Evolutionary conservation across 257 asterid genomes (phyloP), one percentile per base, ranked within the genome.

Genomic region (Rauvolfia tetraphylla): DNA sequence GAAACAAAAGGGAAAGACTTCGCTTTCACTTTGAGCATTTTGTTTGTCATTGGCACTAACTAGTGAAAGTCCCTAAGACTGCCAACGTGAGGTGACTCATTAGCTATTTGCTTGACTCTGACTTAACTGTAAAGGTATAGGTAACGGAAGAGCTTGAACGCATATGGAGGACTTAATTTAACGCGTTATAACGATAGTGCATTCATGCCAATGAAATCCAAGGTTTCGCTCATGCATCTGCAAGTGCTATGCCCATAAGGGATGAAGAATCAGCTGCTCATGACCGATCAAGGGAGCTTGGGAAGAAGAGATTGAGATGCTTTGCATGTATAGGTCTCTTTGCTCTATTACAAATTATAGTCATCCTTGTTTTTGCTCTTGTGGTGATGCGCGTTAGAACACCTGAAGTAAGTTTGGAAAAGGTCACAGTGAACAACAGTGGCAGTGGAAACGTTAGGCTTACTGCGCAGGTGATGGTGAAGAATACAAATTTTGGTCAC

Each of bases 401-500:
- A 11, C 95, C 93, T 0, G 44, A 80, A 4, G 78, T 89, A 46
- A 80, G 76, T 3, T 38, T 87, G 34, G 80, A 59, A 38, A 31
- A 27, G n/a, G 78, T 82, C 72, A n/a, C 53, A 36, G 59, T 84
- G 17, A 65, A 41, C 18, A 75, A 75, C 34, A 78, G 83, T 10
- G 54, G n/a, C 25, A 69, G 80, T 72, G 49, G 27, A 3, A 85
- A 75, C 84, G 23, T 76, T 76, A 80, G 86, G 13, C 1, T 85
- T 27, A 68, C 78, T 75, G 83, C 83, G 6, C 78, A 76, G 27
- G 14, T 89, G 63, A 73, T 44, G 27, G 68, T 89, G 0, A 68
- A 76, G 25, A 91, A 91, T 76, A 53, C 63, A 13, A 91, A 91
- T 48, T 80, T 88, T 31, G 96, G 90, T 23, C 79, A 77, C 27